Base-by-base conservation (phyloP, 2,329 filamentous ascomycete species). In the Colletotrichum orchidophilum region DNA sequence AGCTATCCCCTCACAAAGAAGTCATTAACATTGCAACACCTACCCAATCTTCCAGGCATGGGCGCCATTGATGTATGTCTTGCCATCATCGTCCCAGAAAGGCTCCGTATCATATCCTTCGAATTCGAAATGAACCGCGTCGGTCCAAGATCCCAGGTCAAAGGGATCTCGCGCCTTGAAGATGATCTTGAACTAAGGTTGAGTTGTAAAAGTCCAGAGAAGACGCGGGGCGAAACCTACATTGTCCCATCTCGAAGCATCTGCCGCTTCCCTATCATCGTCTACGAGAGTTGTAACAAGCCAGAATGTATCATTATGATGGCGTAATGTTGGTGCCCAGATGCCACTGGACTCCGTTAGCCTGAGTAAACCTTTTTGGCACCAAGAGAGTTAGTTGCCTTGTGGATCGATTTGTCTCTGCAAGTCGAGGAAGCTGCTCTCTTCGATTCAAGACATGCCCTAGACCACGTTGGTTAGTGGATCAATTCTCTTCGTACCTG, bases 81-180 rank as follows among this genome's bases (percentile, higher is more conserved):
- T 86, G 0, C 87, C 88, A 58, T 90, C 84, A 1, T 84, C 83
- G 60, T 90, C 85, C 85, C 87, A 90, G 74, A 88, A 87, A 2
- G 87, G 85, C 63, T 91, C 89, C 58, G 77, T 78, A 13, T 75
- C 73, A n/a, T 72, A 69, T 3, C 61, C 62, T 0, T 60, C 71
- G 6, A 76, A 71, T 5, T 66, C 63, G 21, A 78, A 78, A 2
- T 72, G 73, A 0, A 77, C 71, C 0, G 77, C 75, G 33, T 79
- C 74, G 21, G 74, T 75, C 77, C 77, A 78, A 0, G 73, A 73
- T 1, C 42, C 58, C 18, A 74, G 70, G 1, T 77, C 63, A 39
- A 73, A 77, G 1, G 73, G 72, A 24, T 78, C 49, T 0, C 57
- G 75, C 1, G 66, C 65, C 11, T 69, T 61, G 46, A 73, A 65